Conservation (phyloP, 2,329 filamentous ascomycete species). For the Aspergillus versicolor region DNA sequence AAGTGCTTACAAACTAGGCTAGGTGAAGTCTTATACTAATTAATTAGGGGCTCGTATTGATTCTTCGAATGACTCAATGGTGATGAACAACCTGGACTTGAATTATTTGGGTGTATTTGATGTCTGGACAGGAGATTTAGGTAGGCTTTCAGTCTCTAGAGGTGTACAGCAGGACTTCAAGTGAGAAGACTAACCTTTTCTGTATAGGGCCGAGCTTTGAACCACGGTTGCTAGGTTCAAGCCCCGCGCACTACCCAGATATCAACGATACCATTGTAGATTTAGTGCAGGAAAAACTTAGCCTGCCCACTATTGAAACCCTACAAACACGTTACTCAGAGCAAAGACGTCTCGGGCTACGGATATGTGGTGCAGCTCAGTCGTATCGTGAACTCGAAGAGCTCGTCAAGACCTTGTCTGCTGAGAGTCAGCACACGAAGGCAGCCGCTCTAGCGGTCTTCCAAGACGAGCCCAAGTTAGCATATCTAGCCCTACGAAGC, state of each 20-base stretch:
- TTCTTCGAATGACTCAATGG: slow-evolving; percentile 53
- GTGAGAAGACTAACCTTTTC: slow-evolving; percentile 9
- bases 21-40: slow-evolving; percentile 11
- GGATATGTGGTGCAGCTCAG: slow-evolving; percentile 59
- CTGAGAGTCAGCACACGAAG: slow-evolving; percentile 58
- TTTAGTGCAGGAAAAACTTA: slow-evolving; percentile 49
- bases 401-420: slow-evolving; percentile 52
- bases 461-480: slow-evolving; percentile 59
- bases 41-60: slow-evolving; percentile 38
- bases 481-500: slow-evolving; percentile 55
- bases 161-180: too few species aligned
- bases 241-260: slow-evolving; percentile 24
- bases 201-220: slow-evolving; percentile 33
- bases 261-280: slow-evolving; percentile 47
- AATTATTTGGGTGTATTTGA: slow-evolving; percentile 61
- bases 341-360: slow-evolving; percentile 60
- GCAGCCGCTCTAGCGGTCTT: slow-evolving; percentile 63
- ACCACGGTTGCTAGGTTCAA: slow-evolving; percentile 30
- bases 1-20: slow-evolving; percentile 19
- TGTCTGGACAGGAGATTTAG: slow-evolving; percentile 59
- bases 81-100: slow-evolving; percentile 56
- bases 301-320: slow-evolving; percentile 53
- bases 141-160: slow-evolving; percentile 27
- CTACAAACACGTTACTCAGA: slow-evolving; percentile 53
- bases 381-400: slow-evolving; percentile 51